Base-by-base conservation (phyloP, 306 rosid species). In the Vicia sativa region DNA sequence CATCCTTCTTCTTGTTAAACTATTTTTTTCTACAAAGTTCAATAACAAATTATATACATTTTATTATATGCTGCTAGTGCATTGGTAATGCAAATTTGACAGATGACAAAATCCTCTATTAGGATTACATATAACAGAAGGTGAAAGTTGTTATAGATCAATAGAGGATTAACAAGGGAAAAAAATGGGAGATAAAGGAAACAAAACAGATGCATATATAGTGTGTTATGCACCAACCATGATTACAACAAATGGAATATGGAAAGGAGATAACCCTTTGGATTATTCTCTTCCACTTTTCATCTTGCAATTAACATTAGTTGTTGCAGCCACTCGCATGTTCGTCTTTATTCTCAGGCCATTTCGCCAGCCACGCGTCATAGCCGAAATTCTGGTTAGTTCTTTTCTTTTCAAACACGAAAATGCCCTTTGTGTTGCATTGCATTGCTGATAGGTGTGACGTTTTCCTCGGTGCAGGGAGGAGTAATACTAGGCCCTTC, bases 191-290 rank as follows among this genome's bases (percentile, higher is more conserved):
- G 42, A 42, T 25, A 14, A 0, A 7, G 3, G 81, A 46, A 66
- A 71, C 52, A 15, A 11, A 13, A 54, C 83, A 18, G 81, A 67
- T 1, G 84, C 68, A 0, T 63, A 79, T 1, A 87, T 87, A 34
- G 86, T 92, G 0, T 92, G 98, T 38, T 92, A 87, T 62, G 85
- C 96, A 7, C 98, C 98, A 3, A 83, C 87, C 21, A 86, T 90
- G 98, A 82, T 92, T 35, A 90, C 96, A 18, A 92, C 98, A 42
- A 86, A 92, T 68, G 96, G 98, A 14, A 68, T 92, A n/a, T 92
- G 96, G 96, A 96, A 87, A 73, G 98, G 98, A 5, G 96, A 92
- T 41, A 92, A 90, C 67, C 98, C 98, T 81, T 67, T 92, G 74
- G 91, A 90, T 73, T 92, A 83, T 72, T 92, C 98, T 78, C 89